Conservation (phyloP, 2,329 filamentous ascomycete species). For the Aspergillus alliaceus region DNA sequence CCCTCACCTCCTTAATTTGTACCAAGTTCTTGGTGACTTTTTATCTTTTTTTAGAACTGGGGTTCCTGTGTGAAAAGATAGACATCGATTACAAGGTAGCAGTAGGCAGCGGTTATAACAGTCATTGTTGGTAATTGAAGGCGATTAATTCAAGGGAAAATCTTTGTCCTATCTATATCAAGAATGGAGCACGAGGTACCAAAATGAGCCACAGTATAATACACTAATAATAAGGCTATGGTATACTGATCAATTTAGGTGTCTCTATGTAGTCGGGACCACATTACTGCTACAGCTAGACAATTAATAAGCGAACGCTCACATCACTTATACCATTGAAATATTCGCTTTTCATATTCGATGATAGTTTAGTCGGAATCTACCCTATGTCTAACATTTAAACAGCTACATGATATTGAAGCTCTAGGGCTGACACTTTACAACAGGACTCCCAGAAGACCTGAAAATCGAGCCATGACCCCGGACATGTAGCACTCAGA, state of each 20-base stretch:
- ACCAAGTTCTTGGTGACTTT: no score
- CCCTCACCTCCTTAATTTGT: no score
- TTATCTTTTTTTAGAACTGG: no score
- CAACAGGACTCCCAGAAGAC: slow-evolving; percentile 10
- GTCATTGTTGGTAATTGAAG: no score
- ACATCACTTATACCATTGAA: slow-evolving; percentile 14
- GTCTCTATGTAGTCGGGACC: slow-evolving; percentile 3
- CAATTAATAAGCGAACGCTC: background rate
- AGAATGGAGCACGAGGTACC: background rate
- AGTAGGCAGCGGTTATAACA: no score
- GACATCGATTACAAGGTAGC: no score
- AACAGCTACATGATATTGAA: slow-evolving; percentile 17
- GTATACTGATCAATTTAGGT: background rate
- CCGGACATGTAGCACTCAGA: slow-evolving; percentile 5
- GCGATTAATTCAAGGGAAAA: no score
- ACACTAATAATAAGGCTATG: background rate
- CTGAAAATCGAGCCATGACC: slow-evolving; percentile 11
- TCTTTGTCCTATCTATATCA: background rate
- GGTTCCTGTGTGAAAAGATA: no score
- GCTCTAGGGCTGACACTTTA: slow-evolving; percentile 20
- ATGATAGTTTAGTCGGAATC: slow-evolving; percentile 12
- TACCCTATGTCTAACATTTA: background rate
- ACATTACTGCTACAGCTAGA: slow-evolving; percentile 1
- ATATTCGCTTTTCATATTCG: slow-evolving; percentile 16
- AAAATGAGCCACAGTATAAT: background rate